These are phyloP conservation scores for Scedosporium aurantiacum DNA, from an alignment of 2,329 filamentous ascomycete genomes.

Conservation along the genomic window DNA sequence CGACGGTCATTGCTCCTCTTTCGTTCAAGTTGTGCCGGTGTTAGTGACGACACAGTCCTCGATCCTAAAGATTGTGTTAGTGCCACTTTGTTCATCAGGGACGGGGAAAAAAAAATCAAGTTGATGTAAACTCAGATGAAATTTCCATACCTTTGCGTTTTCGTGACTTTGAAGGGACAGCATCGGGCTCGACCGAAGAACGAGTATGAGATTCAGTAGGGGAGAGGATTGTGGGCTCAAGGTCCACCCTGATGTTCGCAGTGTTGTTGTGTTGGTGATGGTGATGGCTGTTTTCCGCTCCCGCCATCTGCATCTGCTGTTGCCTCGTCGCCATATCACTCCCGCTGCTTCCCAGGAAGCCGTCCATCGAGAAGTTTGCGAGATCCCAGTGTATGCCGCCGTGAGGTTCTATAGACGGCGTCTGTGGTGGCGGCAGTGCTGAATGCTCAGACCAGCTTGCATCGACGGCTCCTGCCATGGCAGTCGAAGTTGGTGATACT, in stretches of 20 bases:
- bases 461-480: neutral
- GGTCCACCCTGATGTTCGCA: neutral
- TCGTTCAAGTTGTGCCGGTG: conserved; percentile 75
- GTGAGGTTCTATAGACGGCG: neutral
- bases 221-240: neutral
- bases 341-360: neutral
- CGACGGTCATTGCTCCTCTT: conserved; percentile 89
- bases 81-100: neutral
- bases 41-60: conserved; percentile 76
- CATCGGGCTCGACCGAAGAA: conserved; percentile 27
- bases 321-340: neutral
- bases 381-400: neutral
- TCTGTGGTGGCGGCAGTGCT: neutral
- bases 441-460: neutral
- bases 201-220: conserved; percentile 27
- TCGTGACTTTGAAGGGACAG: conserved; percentile 20
- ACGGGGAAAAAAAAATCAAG: neutral
- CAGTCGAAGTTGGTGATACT: neutral
- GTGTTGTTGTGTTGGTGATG: neutral
- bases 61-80: conserved; percentile 30
- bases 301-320: neutral
- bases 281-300: neutral
- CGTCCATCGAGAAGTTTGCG: neutral
- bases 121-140: neutral
- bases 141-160: conserved; percentile 32